Conservation (phyloP, 192 early-diverging fungal species). For the Mortierella antarctica region DNA sequence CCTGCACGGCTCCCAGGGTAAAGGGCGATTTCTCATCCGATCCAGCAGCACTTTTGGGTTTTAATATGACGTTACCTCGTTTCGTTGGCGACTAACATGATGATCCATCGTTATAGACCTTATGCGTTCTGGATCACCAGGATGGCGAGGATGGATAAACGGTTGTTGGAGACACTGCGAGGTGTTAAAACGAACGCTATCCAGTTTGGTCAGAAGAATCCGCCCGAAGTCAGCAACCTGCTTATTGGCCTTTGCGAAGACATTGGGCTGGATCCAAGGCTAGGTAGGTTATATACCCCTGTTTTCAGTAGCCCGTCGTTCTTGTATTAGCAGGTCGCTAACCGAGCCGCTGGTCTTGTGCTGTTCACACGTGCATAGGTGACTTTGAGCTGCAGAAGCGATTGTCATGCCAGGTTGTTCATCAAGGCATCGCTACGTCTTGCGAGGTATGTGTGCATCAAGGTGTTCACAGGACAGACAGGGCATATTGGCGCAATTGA, state of each 20-base stretch:
- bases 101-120: slow-evolving; percentile 24
- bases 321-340: neutral
- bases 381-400: slow-evolving; percentile 46
- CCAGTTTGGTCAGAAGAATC: slow-evolving; percentile 47
- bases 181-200: slow-evolving; percentile 52
- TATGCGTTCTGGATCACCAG: slow-evolving; percentile 70
- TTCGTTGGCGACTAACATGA: neutral
- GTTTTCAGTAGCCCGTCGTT: neutral
- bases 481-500: neutral
- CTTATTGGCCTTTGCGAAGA: slow-evolving; percentile 51
- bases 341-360: neutral
- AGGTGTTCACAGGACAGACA: no score
- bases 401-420: slow-evolving; percentile 64
- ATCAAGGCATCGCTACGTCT: slow-evolving; percentile 57
- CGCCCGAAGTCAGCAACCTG: slow-evolving; percentile 48
- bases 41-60: neutral
- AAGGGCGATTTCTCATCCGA: neutral
- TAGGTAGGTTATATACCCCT: slow-evolving; percentile 20
- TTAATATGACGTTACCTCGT: neutral
- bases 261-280: slow-evolving; percentile 37
- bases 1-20: slow-evolving; percentile 63
- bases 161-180: slow-evolving; percentile 61
- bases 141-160: slow-evolving; percentile 67
- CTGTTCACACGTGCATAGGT: slow-evolving; percentile 4
- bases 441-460: slow-evolving; percentile 51